A percentile compares a stretch with the other conserved stretches of the same genome.
phyloP scores from a whole-genome alignment of 257 asterid species.

The Plantago elongata region DNA sequence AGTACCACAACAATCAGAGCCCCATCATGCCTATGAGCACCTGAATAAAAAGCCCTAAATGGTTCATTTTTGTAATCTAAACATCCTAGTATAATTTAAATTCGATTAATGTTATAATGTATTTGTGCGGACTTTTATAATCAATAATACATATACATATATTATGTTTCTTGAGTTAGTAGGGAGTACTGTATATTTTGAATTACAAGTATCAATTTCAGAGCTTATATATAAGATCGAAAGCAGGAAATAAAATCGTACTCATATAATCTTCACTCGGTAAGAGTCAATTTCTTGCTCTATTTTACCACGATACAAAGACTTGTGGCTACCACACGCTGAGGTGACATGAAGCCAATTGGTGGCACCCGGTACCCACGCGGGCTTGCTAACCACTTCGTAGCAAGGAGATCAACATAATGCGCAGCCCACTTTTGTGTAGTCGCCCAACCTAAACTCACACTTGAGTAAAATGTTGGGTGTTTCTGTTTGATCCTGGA shows the following conservation, averaged over 20 bases:
- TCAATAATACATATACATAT: no score
- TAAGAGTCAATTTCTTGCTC: not conserved
- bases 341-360: constrained; percentile 43
- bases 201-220: no score
- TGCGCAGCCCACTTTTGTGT: constrained; percentile 33
- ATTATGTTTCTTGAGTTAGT: no score
- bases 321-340: constrained; percentile 37
- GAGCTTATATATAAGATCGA: no score
- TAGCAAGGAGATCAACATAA: constrained; percentile 21
- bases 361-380: constrained; percentile 32
- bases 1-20: constrained; percentile 41
- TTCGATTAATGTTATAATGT: no score
- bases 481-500: constrained; percentile 27
- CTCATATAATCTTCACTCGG: no score
- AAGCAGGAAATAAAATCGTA: no score
- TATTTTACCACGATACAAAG: not conserved
- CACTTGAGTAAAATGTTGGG: constrained; percentile 12
- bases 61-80: not conserved
- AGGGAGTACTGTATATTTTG: no score
- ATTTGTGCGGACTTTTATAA: no score
- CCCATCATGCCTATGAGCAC: constrained; percentile 48
- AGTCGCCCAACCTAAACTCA: constrained; percentile 24
- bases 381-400: constrained; percentile 29
- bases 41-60: constrained; percentile 32
- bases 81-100: not conserved